Evolutionary conservation across 1,139 yeast species (phyloP).

Genomic region (Protomyces lactucae-debilis): DNA sequence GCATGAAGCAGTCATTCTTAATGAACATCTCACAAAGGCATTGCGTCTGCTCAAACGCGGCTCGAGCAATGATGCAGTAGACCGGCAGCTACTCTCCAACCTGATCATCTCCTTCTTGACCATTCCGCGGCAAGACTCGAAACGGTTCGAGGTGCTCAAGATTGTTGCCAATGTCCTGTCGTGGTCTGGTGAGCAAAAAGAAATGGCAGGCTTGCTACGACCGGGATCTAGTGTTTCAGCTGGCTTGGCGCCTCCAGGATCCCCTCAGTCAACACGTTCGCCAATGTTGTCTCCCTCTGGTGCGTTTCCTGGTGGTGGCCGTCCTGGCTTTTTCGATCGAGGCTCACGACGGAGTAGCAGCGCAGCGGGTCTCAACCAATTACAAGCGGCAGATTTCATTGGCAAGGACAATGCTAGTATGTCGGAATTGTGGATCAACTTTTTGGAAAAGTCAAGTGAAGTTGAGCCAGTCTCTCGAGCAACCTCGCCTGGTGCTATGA

Average conservation of each 20-base stretch:
- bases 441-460: conserved; percentile 23
- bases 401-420: conserved; percentile 30
- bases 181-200: conserved; percentile 81
- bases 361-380: not conserved
- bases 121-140: conserved; percentile 87
- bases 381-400: conserved; percentile 24
- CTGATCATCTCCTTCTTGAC: conserved; percentile 77
- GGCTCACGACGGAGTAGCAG: conserved; percentile 8
- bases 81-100: conserved; percentile 76
- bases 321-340: not conserved
- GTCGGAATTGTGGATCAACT: conserved; percentile 32
- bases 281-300: not conserved
- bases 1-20: conserved; percentile 85
- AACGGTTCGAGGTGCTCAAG: conserved; percentile 85
- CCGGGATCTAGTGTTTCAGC: conserved; percentile 11
- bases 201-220: conserved; percentile 66
- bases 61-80: conserved; percentile 52
- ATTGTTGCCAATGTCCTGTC: conserved; percentile 73
- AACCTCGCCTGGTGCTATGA: not conserved
- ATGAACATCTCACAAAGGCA: conserved; percentile 91
- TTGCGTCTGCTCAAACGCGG: conserved; percentile 71
- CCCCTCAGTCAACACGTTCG: not conserved
- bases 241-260: not conserved
- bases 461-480: not conserved
- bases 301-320: not conserved